Evolutionary conservation across 106 monocot genomes (phyloP).

Genomic region (Chionographis japonica): DNA sequence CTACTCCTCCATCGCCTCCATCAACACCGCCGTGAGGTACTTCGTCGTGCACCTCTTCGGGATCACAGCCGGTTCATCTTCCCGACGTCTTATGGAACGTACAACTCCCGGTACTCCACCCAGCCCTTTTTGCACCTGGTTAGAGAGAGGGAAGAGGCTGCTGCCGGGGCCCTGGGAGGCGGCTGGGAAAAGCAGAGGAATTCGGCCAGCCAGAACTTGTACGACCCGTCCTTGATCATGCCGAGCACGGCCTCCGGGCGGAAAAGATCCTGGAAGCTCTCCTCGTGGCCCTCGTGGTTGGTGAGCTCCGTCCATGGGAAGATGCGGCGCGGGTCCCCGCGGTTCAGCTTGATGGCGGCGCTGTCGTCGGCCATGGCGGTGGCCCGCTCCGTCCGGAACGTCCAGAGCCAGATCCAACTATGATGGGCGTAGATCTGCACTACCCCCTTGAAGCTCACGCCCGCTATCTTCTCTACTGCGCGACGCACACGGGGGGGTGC

Average conservation of each 20-base stretch:
- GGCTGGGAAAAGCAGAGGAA: background rate
- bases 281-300: no score
- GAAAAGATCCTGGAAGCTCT: conserved; percentile 14
- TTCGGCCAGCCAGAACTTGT: conserved; percentile 3
- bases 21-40: conserved; percentile 30
- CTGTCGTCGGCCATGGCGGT: conserved; percentile 28
- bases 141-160: no score
- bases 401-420: conserved; percentile 28
- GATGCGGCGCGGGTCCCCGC: conserved; percentile 17
- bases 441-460: conserved; percentile 30
- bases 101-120: conserved; percentile 16
- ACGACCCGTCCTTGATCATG: conserved; percentile 28
- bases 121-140: no score
- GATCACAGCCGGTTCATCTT: conserved; percentile 59
- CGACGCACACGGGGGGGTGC: no score
- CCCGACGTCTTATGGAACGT: conserved; percentile 62
- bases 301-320: conserved; percentile 11
- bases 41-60: conserved; percentile 48
- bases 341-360: conserved; percentile 25
- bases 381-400: conserved; percentile 21
- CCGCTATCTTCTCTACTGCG: no score
- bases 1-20: conserved; percentile 21
- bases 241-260: conserved; percentile 16
- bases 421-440: conserved; percentile 29
- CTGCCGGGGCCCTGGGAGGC: no score